Evolutionary conservation across 306 rosid genomes (phyloP).

Genomic region (Morella rubra): DNA sequence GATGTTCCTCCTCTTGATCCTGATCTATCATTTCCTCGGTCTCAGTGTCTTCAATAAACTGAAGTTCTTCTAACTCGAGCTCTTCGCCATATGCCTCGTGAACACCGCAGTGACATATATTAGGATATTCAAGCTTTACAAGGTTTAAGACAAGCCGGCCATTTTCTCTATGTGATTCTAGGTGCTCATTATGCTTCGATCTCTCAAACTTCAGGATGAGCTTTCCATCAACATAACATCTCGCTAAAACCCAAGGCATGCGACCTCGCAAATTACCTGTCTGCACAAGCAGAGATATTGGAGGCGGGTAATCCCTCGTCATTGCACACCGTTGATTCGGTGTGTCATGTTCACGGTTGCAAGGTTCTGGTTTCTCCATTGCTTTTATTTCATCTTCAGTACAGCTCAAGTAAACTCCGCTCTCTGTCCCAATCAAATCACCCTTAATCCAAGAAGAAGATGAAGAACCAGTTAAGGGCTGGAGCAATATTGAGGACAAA

Average conservation of each 20-base stretch:
- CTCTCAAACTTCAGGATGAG: conserved; percentile 38
- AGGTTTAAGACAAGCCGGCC: conserved; percentile 53
- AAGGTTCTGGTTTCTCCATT: not conserved
- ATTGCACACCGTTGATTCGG: not conserved
- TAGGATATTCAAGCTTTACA: not conserved
- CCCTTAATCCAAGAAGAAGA: conserved; percentile 19
- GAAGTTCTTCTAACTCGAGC: not conserved
- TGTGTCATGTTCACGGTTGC: not conserved
- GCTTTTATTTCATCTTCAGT: conserved; percentile 7
- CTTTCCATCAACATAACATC: conserved; percentile 45
- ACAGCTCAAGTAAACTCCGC: conserved; percentile 47
- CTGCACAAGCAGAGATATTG: conserved; percentile 36
- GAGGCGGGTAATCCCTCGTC: conserved; percentile 48
- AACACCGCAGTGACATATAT: not conserved
- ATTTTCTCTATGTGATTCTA: conserved; percentile 40
- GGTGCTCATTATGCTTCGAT: conserved; percentile 25
- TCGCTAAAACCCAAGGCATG: conserved; percentile 45
- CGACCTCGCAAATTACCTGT: conserved; percentile 20
- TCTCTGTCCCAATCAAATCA: conserved; percentile 69
- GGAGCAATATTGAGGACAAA: not conserved
- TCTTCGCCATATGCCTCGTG: not conserved
- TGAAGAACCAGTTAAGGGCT: not conserved
- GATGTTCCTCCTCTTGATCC: not conserved
- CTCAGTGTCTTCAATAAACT: conserved; percentile 8
- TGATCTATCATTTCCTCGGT: conserved; percentile 1